Conservation (phyloP, 2,329 filamentous ascomycete genomes). For the Drechslerella dactyloides region DNA sequence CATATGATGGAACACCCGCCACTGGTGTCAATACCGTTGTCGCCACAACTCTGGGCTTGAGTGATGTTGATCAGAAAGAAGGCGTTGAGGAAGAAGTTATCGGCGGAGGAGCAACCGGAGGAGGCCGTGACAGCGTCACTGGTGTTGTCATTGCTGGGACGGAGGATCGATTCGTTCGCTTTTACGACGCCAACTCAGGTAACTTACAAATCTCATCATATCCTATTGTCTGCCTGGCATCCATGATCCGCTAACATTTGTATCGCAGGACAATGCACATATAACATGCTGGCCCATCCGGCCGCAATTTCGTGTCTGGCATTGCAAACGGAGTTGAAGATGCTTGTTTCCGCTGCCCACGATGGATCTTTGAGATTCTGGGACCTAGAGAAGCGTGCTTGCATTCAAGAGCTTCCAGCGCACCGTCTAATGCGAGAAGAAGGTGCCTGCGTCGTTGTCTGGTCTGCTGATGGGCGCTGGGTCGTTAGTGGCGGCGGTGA, state of each 20-base stretch:
- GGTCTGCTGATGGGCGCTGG: slow-evolving; percentile 93
- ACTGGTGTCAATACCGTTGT: slow-evolving; percentile 90
- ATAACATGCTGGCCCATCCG: slow-evolving; percentile 96
- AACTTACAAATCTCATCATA: slow-evolving; percentile 60
- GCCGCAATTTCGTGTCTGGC: slow-evolving; percentile 90
- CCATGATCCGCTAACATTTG: slow-evolving; percentile 27
- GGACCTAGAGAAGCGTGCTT: slow-evolving; percentile 93
- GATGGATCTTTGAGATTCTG: slow-evolving; percentile 96
- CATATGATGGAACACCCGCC: slow-evolving; percentile 83
- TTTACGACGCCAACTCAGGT: slow-evolving; percentile 99
- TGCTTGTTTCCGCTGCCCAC: slow-evolving; percentile 94
- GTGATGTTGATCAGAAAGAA: slow-evolving; percentile 64
- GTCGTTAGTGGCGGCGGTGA: slow-evolving; percentile 94
- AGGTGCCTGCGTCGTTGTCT: slow-evolving; percentile 90
- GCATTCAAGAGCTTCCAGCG: slow-evolving; percentile 91
- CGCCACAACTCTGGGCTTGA: slow-evolving; percentile 81
- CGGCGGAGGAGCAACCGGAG: slow-evolving; percentile 79
- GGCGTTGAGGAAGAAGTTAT: slow-evolving; percentile 75
- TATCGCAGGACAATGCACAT: slow-evolving; percentile 88
- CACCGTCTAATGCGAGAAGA: slow-evolving; percentile 95
- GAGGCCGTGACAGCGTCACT: slow-evolving; percentile 80
- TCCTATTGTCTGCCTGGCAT: background rate
- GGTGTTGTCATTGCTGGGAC: slow-evolving; percentile 95
- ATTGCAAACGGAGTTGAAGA: slow-evolving; percentile 87
- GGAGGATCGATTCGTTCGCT: slow-evolving; percentile 92